Conservation (phyloP, 192 early-diverging fungal species). For the Gaertneriomyces semiglobifer region DNA sequence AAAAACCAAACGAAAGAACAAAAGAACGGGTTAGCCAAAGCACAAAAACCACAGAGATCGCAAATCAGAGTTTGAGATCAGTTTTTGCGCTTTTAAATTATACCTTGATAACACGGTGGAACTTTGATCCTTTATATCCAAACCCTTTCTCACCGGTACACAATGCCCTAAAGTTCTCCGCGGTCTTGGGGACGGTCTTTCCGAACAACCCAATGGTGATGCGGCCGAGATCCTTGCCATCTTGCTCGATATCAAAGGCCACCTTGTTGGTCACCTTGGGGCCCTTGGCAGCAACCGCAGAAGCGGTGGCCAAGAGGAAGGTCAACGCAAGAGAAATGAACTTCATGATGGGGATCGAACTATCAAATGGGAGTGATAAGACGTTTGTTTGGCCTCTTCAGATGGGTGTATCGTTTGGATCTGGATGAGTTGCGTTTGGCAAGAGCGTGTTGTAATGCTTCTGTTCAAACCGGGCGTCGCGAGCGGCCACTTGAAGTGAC, state of each 20-base stretch:
- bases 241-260: slow-evolving; percentile 49
- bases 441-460: too few relatives aligned
- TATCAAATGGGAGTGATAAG: too few relatives aligned
- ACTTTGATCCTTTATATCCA: slow-evolving; percentile 82
- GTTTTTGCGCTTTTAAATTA: too few relatives aligned
- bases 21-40: too few relatives aligned
- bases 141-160: slow-evolving; percentile 70
- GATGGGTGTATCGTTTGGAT: too few relatives aligned
- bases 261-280: slow-evolving; percentile 55
- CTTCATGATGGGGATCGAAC: slow-evolving; percentile 10
- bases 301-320: slow-evolving; percentile 27
- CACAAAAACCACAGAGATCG: too few relatives aligned
- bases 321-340: slow-evolving; percentile 28
- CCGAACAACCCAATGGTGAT: slow-evolving; percentile 53
- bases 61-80: too few relatives aligned
- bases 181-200: slow-evolving; percentile 50
- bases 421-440: too few relatives aligned
- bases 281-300: slow-evolving; percentile 40
- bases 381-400: too few relatives aligned
- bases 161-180: slow-evolving; percentile 95
- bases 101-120: slow-evolving; percentile 78
- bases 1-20: too few relatives aligned
- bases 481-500: too few relatives aligned
- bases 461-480: too few relatives aligned
- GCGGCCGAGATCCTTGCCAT: slow-evolving; percentile 43